Base-by-base conservation (phyloP, 1,139 yeast species). In the Yamadazyma diospyri region DNA sequence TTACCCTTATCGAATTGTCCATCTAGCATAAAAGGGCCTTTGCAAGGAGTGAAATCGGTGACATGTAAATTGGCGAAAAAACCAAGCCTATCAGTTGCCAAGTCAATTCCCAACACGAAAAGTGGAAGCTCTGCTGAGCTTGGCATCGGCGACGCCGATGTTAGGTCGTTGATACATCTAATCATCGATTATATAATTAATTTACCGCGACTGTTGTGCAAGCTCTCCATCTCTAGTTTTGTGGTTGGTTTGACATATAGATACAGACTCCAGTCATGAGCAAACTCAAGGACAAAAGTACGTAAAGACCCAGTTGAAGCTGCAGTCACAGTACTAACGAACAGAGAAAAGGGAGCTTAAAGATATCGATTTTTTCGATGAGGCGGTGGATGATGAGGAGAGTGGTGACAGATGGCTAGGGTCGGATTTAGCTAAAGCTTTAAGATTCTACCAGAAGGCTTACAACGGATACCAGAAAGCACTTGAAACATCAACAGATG, bases 361-460 rank as follows among this genome's bases (percentile, higher is more conserved):
- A n/a, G n/a, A n/a, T n/a, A n/a, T n/a, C n/a, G 78, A 70, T n/a
- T 62, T 44, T 24, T 55, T 72, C n/a, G 73, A 69, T 25, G 56
- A 58, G 35, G 81, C 73, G 0, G 57, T 73, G 2, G 51, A 53
- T 8, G 72, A 69, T 32, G 81, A 76, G 45, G 80, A 74, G 40
- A 68, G 71, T 8, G 81, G 79, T 1, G 81, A 76, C 43, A 52
- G 81, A 35, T 76, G 81, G 81, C 51, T 70, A 13, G 67, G 75
- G 1, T 72, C 79, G 0, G 81, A 76, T 43, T 48, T 75, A 20
- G 53, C 77, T 4, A 76, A 76, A 43, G 68, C 74, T 1, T 51
- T 76, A 23, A 49, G 81, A 25, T 75, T 75, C 45, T 76, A 72
- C 48, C 76, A 74, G 43, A 59, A 62, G 34, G 76, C 80, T 0